Conservation (phyloP, 345 rosid species). For the Citrus trifoliata region DNA sequence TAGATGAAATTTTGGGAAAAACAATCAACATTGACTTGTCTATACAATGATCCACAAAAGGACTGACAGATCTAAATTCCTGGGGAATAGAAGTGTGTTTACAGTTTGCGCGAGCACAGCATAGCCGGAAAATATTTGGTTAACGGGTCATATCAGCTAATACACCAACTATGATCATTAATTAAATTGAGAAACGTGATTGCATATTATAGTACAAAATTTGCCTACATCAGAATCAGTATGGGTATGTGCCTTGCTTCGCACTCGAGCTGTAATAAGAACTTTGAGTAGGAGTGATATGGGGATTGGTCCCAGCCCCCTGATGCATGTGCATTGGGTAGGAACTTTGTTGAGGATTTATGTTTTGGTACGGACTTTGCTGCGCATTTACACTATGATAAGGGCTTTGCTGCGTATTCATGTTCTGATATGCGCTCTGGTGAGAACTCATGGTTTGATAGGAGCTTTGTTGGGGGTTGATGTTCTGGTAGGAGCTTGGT, state of each 20-base stretch:
- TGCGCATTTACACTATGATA: constrained; percentile 10
- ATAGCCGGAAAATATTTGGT: not conserved
- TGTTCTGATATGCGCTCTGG: constrained; percentile 13
- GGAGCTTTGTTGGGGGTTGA: not conserved
- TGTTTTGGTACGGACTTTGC: constrained; percentile 13
- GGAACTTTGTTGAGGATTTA: constrained; percentile 24
- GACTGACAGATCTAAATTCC: not conserved
- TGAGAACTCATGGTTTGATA: constrained; percentile 4
- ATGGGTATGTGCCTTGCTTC: constrained; percentile 30
- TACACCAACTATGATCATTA: not conserved
- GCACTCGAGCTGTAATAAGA: constrained; percentile 18
- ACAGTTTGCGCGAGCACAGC: not conserved
- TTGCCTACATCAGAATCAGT: constrained; percentile 18
- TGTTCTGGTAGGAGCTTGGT: constrained; percentile 13
- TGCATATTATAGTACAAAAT: constrained; percentile 26
- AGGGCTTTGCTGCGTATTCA: constrained; percentile 10
- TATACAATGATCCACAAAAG: not conserved
- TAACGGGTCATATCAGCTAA: not conserved
- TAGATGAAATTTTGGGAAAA: not conserved
- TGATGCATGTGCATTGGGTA: constrained; percentile 15
- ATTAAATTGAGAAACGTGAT: not conserved
- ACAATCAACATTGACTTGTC: not conserved
- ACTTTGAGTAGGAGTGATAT: constrained; percentile 13
- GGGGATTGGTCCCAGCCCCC: constrained; percentile 19
- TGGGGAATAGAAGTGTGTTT: not conserved